Conservation (phyloP, 1,139 yeast genomes). For the Yamadazyma dushanensis region DNA sequence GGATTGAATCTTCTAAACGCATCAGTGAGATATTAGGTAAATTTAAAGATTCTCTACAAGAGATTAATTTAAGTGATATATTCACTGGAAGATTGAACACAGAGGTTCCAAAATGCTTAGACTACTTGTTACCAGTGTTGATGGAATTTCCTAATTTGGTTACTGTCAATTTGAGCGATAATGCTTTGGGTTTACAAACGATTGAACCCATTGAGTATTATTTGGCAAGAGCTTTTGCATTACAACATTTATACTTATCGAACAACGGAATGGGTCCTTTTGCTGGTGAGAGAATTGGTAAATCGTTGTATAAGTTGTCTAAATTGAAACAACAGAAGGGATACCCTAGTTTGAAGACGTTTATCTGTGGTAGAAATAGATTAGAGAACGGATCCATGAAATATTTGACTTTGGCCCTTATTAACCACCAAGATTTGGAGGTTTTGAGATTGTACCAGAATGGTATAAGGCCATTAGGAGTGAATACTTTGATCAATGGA, state of each 20-base stretch:
- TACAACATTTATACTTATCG: conserved; percentile 83
- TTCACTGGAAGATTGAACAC: conserved; percentile 93
- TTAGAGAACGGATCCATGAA: conserved; percentile 90
- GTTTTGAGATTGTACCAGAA: conserved; percentile 86
- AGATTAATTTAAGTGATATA: conserved; percentile 83
- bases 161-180: conserved; percentile 84
- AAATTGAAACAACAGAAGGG: conserved; percentile 52
- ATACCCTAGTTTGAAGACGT: conserved; percentile 62
- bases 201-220: conserved; percentile 85
- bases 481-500: conserved; percentile 76
- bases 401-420: conserved; percentile 73
- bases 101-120: conserved; percentile 86
- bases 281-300: conserved; percentile 93
- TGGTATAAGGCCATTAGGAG: conserved; percentile 94
- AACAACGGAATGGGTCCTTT: conserved; percentile 98
- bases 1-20: conserved; percentile 80
- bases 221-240: conserved; percentile 70
- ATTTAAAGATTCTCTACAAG: conserved; percentile 52
- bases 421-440: conserved; percentile 71
- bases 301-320: conserved; percentile 75
- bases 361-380: conserved; percentile 95
- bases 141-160: conserved; percentile 66
- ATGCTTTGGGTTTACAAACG: conserved; percentile 95
- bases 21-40: conserved; percentile 61
- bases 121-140: conserved; percentile 69